A percentile compares a stretch with the other conserved stretches of the same genome.
These are phyloP conservation scores for Diaporthe citri DNA, from an alignment of 2,329 filamentous ascomycete genomes.

Conservation along the genomic window DNA sequence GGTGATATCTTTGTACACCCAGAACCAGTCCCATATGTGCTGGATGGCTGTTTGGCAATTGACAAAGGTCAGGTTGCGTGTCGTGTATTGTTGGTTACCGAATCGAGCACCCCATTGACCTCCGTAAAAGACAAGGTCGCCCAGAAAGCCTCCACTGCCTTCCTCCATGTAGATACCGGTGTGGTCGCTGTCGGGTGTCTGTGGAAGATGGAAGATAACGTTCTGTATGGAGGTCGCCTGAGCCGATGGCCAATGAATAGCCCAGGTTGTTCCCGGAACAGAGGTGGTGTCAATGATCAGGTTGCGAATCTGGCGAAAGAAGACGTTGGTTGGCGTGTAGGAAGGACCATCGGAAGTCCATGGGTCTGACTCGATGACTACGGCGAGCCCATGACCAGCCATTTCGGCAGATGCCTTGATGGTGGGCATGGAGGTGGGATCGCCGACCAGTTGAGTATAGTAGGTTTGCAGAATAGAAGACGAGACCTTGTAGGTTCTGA, in stretches of 20 bases:
- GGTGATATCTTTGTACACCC: constrained; percentile 76
- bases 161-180: constrained; percentile 73
- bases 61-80: constrained; percentile 75
- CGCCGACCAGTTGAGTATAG: constrained; percentile 82
- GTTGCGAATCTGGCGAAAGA: constrained; percentile 71
- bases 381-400: constrained; percentile 46
- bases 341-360: constrained; percentile 57
- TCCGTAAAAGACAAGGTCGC: constrained; percentile 78
- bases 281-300: constrained; percentile 68
- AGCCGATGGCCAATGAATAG: constrained; percentile 77
- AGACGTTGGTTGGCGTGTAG: constrained; percentile 70
- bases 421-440: constrained; percentile 70
- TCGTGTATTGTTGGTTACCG: constrained; percentile 80
- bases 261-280: constrained; percentile 58
- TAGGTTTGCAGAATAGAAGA: constrained; percentile 80
- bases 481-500: constrained; percentile 74
- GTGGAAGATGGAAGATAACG: constrained; percentile 66
- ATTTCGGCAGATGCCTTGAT: constrained; percentile 67
- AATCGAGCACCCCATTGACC: constrained; percentile 70
- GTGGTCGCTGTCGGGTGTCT: constrained; percentile 60
- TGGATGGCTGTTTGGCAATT: constrained; percentile 74
- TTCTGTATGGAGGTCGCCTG: constrained; percentile 74
- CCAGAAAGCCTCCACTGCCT: constrained; percentile 75
- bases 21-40: constrained; percentile 83
- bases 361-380: constrained; percentile 61